Percentiles rank a stretch among this genome's conserved stretches.
These are phyloP conservation scores for Eimeria tenella DNA, from an alignment of 169 alveolate species.

Conservation along the genomic window DNA sequence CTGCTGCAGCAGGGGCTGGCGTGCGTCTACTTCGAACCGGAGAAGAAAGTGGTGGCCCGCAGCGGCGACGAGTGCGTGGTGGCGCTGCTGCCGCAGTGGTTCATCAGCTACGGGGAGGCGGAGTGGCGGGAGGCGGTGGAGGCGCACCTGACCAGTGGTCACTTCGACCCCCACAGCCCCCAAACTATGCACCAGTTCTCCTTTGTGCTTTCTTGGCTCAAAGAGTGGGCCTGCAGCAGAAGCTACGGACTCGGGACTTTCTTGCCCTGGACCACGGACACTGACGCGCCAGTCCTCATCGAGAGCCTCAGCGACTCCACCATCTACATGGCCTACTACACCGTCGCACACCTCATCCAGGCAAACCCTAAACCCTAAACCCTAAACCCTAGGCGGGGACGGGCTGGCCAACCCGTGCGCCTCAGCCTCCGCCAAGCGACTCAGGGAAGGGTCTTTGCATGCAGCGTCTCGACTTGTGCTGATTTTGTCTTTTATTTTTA, in stretches of 20 bases:
- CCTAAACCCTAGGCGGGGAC: not conserved
- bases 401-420: no score
- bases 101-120: constrained; percentile 97
- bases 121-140: constrained; percentile 95
- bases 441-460: not conserved
- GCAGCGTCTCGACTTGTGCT: not conserved
- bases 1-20: constrained; percentile 87
- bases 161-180: constrained; percentile 69
- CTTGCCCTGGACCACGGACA: constrained; percentile 95
- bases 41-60: constrained; percentile 96
- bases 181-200: constrained; percentile 92
- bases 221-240: constrained; percentile 96
- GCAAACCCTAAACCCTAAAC: constrained; percentile 74
- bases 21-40: constrained; percentile 97
- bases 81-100: constrained; percentile 98
- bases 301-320: constrained; percentile 99
- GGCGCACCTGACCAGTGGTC: constrained; percentile 89
- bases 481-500: not conserved
- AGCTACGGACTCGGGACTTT: constrained; percentile 98
- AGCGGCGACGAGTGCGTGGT: constrained; percentile 98
- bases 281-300: constrained; percentile 91
- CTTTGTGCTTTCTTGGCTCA: constrained; percentile 94
- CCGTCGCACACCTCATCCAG: constrained; percentile 98
- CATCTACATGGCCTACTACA: constrained; percentile 99
- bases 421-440: no score